phyloP scores from a whole-genome alignment of 257 asterid species.

The Thymus mandschuricus region DNA sequence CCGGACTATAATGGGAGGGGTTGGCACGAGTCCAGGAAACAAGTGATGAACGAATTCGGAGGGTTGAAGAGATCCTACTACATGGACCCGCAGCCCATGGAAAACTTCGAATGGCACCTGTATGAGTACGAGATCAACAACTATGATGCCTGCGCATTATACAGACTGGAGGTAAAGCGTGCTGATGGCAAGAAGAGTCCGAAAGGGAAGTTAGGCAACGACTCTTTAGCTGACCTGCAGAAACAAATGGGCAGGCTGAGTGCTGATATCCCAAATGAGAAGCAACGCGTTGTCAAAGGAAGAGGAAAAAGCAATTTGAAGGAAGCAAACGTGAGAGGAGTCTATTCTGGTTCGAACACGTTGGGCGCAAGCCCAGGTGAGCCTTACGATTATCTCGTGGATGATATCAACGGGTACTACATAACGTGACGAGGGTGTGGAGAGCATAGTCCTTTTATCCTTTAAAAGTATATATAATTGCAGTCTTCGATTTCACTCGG shows the following conservation, averaged over 20 bases:
- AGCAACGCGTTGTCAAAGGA: conserved; percentile 50
- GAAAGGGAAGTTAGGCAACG: conserved; percentile 73
- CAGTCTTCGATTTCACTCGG: conserved; percentile 37
- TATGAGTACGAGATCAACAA: conserved; percentile 82
- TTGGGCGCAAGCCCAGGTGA: conserved; percentile 37
- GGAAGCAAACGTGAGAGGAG: conserved; percentile 36
- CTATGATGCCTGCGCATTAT: conserved; percentile 72
- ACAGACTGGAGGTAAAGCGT: conserved; percentile 84
- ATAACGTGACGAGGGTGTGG: conserved; percentile 39
- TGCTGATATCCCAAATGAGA: conserved; percentile 75
- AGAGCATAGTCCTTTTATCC: conserved; percentile 38
- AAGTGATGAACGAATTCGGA: conserved; percentile 78
- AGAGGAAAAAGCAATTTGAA: conserved; percentile 46
- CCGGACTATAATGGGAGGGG: conserved; percentile 98
- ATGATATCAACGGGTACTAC: conserved; percentile 57
- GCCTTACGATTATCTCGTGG: conserved; percentile 60
- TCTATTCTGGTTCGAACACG: conserved; percentile 34
- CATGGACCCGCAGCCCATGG: conserved; percentile 98
- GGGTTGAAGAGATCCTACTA: conserved; percentile 97
- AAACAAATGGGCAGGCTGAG: conserved; percentile 84
- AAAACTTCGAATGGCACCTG: conserved; percentile 88
- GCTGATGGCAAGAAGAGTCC: conserved; percentile 75
- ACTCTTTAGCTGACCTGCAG: conserved; percentile 84
- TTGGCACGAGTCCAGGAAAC: conserved; percentile 98
- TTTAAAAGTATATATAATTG: conserved; percentile 29